Conservation (phyloP, 257 asterid genomes). For the Phtheirospermum japonicum region DNA sequence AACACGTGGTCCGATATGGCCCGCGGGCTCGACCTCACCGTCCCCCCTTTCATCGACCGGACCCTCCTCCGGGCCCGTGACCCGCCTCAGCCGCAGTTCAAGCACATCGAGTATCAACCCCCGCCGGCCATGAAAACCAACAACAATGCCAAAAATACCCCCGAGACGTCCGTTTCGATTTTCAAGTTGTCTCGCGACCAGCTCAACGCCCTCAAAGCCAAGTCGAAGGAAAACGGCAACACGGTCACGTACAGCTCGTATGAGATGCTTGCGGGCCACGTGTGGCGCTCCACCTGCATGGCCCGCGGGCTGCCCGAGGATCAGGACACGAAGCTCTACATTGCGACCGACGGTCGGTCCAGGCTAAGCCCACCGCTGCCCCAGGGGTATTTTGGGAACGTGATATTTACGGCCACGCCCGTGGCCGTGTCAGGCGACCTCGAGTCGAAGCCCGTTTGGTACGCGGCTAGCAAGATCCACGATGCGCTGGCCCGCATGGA, state of each 20-base stretch:
- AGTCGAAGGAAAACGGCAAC: conserved; percentile 64
- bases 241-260: conserved; percentile 65
- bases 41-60: conserved; percentile 80
- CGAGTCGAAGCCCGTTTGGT: conserved; percentile 57
- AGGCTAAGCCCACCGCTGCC: conserved; percentile 71
- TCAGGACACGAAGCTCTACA: conserved; percentile 71
- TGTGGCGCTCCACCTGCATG: conserved; percentile 69
- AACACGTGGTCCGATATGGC: conserved; percentile 97
- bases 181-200: conserved; percentile 65
- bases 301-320: conserved; percentile 68
- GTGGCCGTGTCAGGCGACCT: conserved; percentile 63
- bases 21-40: conserved; percentile 68
- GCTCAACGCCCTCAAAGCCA: conserved; percentile 58
- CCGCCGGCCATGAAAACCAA: conserved; percentile 60
- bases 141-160: conserved; percentile 23
- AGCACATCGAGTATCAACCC: conserved; percentile 88
- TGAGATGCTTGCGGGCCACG: conserved; percentile 75
- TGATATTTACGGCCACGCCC: conserved; percentile 78
- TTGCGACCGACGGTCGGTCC: conserved; percentile 80
- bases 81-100: conserved; percentile 77
- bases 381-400: conserved; percentile 81
- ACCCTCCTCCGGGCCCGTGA: conserved; percentile 83
- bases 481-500: conserved; percentile 75
- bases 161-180: conserved; percentile 53
- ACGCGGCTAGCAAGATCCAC: conserved; percentile 65